phyloP scores from a whole-genome alignment of 805 yeast species.

The Cyberlindnera maclurae region DNA sequence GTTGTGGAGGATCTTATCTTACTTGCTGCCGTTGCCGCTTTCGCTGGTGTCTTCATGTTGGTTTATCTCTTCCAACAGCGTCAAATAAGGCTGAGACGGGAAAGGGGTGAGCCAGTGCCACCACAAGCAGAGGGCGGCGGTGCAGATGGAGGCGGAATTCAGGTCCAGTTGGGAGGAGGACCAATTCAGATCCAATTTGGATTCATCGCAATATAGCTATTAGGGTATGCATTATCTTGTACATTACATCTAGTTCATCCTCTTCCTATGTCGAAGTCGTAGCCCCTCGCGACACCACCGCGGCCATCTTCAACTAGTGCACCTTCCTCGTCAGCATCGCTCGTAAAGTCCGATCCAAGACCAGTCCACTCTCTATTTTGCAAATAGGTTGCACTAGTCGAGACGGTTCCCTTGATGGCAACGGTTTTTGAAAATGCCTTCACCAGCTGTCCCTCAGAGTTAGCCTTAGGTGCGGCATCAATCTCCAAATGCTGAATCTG shows the following conservation, averaged over 20 bases:
- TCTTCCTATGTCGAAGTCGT: conserved; percentile 35
- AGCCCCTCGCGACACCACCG: conserved; percentile 87
- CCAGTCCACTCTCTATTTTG: conserved; percentile 84
- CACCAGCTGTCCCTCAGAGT: conserved; percentile 30
- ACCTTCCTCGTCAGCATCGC: conserved; percentile 40
- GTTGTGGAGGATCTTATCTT: too few relatives aligned
- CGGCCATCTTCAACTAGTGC: conserved; percentile 79
- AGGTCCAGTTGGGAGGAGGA: conserved; percentile 4
- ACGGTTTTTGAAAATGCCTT: conserved; percentile 52
- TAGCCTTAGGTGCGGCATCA: conserved; percentile 27
- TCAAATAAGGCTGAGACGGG: too few relatives aligned
- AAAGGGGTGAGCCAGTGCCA: too few relatives aligned
- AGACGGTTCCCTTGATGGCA: conserved; percentile 67
- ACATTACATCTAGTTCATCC: neutral
- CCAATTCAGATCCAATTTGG: conserved; percentile 16
- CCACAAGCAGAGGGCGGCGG: too few relatives aligned
- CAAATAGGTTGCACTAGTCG: conserved; percentile 77
- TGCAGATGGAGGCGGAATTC: too few relatives aligned
- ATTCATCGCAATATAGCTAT: conserved; percentile 11
- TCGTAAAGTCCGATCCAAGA: conserved; percentile 72
- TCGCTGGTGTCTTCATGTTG: too few relatives aligned
- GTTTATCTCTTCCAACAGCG: too few relatives aligned
- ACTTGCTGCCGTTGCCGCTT: too few relatives aligned
- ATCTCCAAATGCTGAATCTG: conserved; percentile 57
- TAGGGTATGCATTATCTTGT: neutral